Evolutionary conservation across 306 rosid genomes (phyloP), one percentile per base, ranked within the genome.

Genomic region (Abrus pulchellus): DNA sequence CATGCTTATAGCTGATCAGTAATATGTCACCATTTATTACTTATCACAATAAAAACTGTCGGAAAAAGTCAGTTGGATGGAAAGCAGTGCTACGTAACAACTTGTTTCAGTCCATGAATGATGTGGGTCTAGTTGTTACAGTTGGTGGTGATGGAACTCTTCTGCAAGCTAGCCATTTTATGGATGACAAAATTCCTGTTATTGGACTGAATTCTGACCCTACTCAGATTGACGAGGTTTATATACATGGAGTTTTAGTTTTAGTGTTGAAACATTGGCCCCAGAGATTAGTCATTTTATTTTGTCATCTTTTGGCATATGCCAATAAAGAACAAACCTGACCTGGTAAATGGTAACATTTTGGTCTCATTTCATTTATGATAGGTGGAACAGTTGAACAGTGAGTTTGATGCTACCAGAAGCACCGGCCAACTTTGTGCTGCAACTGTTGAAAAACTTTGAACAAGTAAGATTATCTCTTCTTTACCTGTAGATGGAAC

Each of bases 171-270:
- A 91, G 97, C 83, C 94, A 95, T 93, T 91, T 87, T 72, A 81
- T 91, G 79, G 96, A 95, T 69, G 91, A 91, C 73, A 83, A 85
- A 5, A 76, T 91, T 86, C 97, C 98, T 9, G 78, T 93, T 82
- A 88, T 95, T n/a, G 99, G 99, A 75, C 96, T 95, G 80, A 95
- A 95, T 83, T 95, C 99, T 47, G 99, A 91, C 81, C 98, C 99
- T 61, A 91, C 99, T 30, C 81, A 53, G 75, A 80, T 78, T 76
- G 88, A 90, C 29, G 99, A 95, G 98, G 99, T 95, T 53, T 41
- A 36, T 76, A 50, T 55, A 52, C 64, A 53, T 68, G 62, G 20
- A 20, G 20, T 20, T 20, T 20, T 29, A 20, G 14, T 70, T 41
- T 38, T 75, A 45, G 29, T 33, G 5, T 83, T 32, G 8, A 61